Conservation (phyloP, 1,139 yeast genomes). For the Taiozyma sp. region DNA sequence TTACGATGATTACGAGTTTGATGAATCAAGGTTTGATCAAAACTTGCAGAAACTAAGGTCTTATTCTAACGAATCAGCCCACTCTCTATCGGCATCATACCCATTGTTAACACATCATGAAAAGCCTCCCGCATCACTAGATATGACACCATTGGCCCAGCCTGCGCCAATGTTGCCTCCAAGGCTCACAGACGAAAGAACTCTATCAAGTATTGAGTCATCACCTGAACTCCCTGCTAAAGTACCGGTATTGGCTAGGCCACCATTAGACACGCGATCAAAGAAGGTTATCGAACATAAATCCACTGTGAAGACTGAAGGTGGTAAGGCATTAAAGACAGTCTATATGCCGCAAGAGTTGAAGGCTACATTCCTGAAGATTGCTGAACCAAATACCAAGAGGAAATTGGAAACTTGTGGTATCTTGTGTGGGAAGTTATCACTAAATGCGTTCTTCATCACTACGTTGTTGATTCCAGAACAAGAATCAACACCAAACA, state of each 20-base stretch:
- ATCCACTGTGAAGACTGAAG: constrained; percentile 40
- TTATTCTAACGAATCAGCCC: not conserved
- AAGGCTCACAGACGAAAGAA: constrained; percentile 2
- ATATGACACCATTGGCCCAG: not conserved
- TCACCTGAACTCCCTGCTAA: constrained; percentile 1
- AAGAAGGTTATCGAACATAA: constrained; percentile 29
- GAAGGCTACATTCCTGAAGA: constrained; percentile 34
- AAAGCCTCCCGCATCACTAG: constrained; percentile 3
- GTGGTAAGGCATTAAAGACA: constrained; percentile 47
- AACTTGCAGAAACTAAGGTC: not conserved
- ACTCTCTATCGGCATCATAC: constrained; percentile 6
- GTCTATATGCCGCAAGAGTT: constrained; percentile 43
- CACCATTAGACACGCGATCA: constrained; percentile 7
- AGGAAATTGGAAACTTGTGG: constrained; percentile 59
- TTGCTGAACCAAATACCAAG: constrained; percentile 43
- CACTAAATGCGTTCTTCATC: constrained; percentile 53
- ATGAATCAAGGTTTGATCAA: not conserved
- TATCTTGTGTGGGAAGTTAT: constrained; percentile 51
- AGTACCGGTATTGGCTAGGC: not conserved
- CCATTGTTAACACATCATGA: constrained; percentile 11
- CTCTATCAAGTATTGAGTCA: constrained; percentile 8
- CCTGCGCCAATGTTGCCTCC: constrained; percentile 5
- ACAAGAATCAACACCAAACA: constrained; percentile 53
- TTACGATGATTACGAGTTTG: not conserved
- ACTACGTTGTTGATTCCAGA: constrained; percentile 55